Conservation (phyloP, 306 rosid genomes). For the Oxytropis ochrocephala region DNA sequence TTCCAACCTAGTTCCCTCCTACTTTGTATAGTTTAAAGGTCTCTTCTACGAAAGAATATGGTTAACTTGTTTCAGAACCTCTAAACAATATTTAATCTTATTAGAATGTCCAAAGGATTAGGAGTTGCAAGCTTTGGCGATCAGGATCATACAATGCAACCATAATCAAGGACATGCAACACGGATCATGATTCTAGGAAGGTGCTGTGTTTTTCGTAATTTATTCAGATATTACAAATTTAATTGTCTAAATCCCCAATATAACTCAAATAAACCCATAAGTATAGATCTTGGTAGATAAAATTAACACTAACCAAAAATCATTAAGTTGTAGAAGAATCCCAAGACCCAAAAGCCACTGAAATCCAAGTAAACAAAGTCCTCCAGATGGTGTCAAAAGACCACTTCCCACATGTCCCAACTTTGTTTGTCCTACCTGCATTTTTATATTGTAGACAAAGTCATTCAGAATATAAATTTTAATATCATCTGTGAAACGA, state of each 20-base stretch:
- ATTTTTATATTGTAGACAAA: slow-evolving; percentile 9
- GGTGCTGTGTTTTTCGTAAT: not conserved
- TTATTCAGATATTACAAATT: not conserved
- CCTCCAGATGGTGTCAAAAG: slow-evolving; percentile 72
- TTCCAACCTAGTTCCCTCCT: not conserved
- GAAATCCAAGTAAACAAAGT: slow-evolving; percentile 71
- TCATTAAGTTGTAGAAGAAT: slow-evolving; percentile 70
- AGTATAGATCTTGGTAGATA: not conserved
- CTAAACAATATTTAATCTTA: not conserved
- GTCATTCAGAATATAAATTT: slow-evolving; percentile 2
- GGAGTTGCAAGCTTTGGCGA: not conserved
- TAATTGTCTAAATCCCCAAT: not conserved
- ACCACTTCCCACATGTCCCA: slow-evolving; percentile 80
- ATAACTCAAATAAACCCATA: not conserved
- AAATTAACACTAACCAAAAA: slow-evolving; percentile 50
- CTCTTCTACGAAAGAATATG: not conserved
- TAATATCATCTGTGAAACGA: not conserved
- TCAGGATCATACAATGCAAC: not conserved
- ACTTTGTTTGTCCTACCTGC: slow-evolving; percentile 82
- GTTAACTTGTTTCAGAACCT: not conserved
- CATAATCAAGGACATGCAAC: slow-evolving; percentile 2
- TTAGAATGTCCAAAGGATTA: not conserved
- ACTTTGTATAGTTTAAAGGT: not conserved
- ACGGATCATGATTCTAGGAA: not conserved
- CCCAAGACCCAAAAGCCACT: slow-evolving; percentile 74